Evolutionary conservation across 2,329 filamentous ascomycete genomes (phyloP).

Genomic region (Stagonosporopsis tanaceti): DNA sequence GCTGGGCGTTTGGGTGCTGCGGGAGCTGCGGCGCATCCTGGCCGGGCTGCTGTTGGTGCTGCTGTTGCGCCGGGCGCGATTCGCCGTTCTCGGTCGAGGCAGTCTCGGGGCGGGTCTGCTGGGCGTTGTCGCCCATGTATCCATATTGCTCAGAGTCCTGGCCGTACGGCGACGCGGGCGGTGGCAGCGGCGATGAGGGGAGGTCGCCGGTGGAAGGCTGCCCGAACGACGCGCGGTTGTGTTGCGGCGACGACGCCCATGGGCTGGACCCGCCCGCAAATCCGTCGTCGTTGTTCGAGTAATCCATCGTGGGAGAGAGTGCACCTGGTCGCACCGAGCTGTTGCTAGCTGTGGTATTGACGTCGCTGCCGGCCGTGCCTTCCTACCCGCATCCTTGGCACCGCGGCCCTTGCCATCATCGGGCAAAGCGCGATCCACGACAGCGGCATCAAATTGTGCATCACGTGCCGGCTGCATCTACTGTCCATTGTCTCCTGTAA

Average conservation of each 20-base stretch:
- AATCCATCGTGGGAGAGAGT: conserved; percentile 65
- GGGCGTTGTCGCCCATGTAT: conserved; percentile 44
- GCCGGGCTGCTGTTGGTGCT: conserved; percentile 48
- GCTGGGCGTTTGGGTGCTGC: conserved; percentile 47
- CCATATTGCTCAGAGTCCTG: conserved; percentile 46
- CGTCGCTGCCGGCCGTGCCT: conserved; percentile 19
- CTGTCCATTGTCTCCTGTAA: conserved; percentile 13
- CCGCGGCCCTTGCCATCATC: conserved; percentile 32
- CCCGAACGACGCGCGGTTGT: conserved; percentile 57
- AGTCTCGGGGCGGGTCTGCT: conserved; percentile 34
- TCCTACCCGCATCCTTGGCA: conserved; percentile 26
- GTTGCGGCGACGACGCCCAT: conserved; percentile 69
- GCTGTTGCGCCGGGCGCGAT: conserved; percentile 40
- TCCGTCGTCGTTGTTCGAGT: conserved; percentile 66
- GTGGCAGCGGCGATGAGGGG: conserved; percentile 51
- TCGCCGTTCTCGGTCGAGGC: conserved; percentile 46
- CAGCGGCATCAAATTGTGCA: conserved; percentile 21
- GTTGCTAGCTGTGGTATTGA: conserved; percentile 25
- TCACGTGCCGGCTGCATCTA: conserved; percentile 35
- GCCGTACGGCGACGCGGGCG: conserved; percentile 51
- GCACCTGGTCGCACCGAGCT: conserved; percentile 33
- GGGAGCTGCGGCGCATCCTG: conserved; percentile 39
- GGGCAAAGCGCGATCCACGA: conserved; percentile 38
- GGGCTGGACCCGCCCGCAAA: conserved; percentile 66
- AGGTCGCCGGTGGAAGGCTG: conserved; percentile 54